Percentiles rank a stretch among this genome's conserved stretches.
Evolutionary conservation across 768 basidiomycete genomes (phyloP).

Genomic region (Hysterangium stoloniferum): DNA sequence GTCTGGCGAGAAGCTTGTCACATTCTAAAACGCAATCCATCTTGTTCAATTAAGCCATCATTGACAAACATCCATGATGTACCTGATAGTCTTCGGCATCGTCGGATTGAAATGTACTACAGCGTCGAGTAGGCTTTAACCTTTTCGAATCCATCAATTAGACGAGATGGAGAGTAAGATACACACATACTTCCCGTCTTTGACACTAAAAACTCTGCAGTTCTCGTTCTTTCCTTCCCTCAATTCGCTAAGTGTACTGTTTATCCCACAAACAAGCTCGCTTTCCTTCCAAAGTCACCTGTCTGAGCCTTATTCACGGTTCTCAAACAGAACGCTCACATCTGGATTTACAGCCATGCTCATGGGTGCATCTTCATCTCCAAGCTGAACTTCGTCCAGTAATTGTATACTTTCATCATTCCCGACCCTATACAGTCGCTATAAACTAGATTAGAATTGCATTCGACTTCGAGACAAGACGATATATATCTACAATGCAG

Average conservation of each 20-base stretch:
- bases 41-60: neutral
- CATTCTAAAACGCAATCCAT: slow-evolving; percentile 53
- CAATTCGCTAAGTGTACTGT: slow-evolving; percentile 50
- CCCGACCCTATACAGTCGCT: slow-evolving; percentile 66
- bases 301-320: neutral
- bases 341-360: slow-evolving; percentile 69
- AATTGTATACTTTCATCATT: slow-evolving; percentile 45
- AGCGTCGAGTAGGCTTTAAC: slow-evolving; percentile 41
- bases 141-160: slow-evolving; percentile 29
- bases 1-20: slow-evolving; percentile 73
- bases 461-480: neutral
- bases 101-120: slow-evolving; percentile 51
- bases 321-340: slow-evolving; percentile 32
- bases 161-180: neutral
- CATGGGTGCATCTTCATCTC: slow-evolving; percentile 94
- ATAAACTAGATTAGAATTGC: slow-evolving; percentile 1
- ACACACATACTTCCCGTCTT: slow-evolving; percentile 48
- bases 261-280: slow-evolving; percentile 77
- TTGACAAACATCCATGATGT: slow-evolving; percentile 11
- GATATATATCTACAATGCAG: slow-evolving; percentile 60
- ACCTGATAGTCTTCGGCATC: slow-evolving; percentile 84
- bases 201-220: slow-evolving; percentile 62
- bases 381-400: slow-evolving; percentile 66
- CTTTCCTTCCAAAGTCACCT: slow-evolving; percentile 28
- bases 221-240: slow-evolving; percentile 72